Base-by-base conservation (phyloP, 352 stramenopile species). In the Phytophthora sojae region DNA sequence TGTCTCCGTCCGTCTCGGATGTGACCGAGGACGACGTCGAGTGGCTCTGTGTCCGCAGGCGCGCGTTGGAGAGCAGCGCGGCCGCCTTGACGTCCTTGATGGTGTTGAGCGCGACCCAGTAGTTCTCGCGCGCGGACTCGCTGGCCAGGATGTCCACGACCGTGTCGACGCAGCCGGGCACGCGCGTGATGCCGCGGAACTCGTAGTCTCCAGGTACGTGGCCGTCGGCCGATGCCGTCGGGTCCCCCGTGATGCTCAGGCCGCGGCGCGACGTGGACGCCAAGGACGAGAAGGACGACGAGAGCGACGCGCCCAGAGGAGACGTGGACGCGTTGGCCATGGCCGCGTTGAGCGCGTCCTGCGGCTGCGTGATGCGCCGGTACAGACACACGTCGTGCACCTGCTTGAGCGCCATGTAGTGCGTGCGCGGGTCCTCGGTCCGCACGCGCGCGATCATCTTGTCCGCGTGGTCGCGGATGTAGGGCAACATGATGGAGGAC, bases 51-150 rank as follows among this genome's bases (percentile, higher is more conserved):
- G 47, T 67, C 64, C 61, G 62, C 56, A 58, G 69, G 19, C 56
- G 86, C 50, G 21, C 83, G 71, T 64, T 79, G 17, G 69, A 75
- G 47, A 90, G 79, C 44, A 91, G 55, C 35, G 80, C 77, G 54
- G 76, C 75, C 23, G 83, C 72, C n/a, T 86, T 76, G 30, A 94
- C 67, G 5, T 88, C 80, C 35, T 81, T 81, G 47, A 90, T 77
- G 42, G 81, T 91, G 67, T 94, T 92, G 45, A 90, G 73, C 56
- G 83, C 83, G 17, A 88, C 74, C 86, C 86, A 94, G 79, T 91
- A 91, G 51, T 81, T 82, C 59, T 92, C 84, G 23, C 86, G 85
- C 26, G 80, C 73, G 19, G 82, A 77, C 30, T 92, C 82, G 42
- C 81, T 77, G 6, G 86, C 76, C 29, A 94, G 71, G 17, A 90